A percentile compares a stretch with the other conserved stretches of the same genome.
Evolutionary conservation across 495 filamentous ascomycete genomes (phyloP).

Genomic region (Podospora australis): DNA sequence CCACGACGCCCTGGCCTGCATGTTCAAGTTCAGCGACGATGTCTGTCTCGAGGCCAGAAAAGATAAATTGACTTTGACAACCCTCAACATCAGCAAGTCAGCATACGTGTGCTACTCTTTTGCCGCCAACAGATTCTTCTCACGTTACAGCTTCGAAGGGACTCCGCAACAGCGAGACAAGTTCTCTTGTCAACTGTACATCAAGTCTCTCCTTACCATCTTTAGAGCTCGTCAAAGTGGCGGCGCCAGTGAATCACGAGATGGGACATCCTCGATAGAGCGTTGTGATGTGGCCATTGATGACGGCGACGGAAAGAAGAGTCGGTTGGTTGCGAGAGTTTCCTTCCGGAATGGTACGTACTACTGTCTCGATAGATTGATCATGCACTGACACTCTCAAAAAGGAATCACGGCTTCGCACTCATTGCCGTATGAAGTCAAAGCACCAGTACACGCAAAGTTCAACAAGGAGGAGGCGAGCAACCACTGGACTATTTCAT

Average conservation of each 20-base stretch:
- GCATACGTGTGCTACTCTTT: slow-evolving; percentile 82
- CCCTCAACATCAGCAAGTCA: slow-evolving; percentile 87
- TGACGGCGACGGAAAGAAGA: slow-evolving; percentile 67
- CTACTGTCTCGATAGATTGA: background rate
- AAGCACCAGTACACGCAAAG: slow-evolving; percentile 74
- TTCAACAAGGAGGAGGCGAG: slow-evolving; percentile 65
- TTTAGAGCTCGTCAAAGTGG: slow-evolving; percentile 36
- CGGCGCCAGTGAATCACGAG: slow-evolving; percentile 35
- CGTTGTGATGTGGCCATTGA: slow-evolving; percentile 79
- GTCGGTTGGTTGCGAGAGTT: slow-evolving; percentile 74
- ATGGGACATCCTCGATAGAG: slow-evolving; percentile 75
- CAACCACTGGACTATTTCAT: slow-evolving; percentile 74
- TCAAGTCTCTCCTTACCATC: slow-evolving; percentile 40
- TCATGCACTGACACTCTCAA: slow-evolving; percentile 18
- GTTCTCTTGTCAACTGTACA: slow-evolving; percentile 44
- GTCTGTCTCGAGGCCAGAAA: slow-evolving; percentile 78
- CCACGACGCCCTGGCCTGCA: slow-evolving; percentile 78
- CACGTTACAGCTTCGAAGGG: slow-evolving; percentile 60
- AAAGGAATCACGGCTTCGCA: slow-evolving; percentile 92
- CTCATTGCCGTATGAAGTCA: slow-evolving; percentile 81
- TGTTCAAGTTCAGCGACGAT: slow-evolving; percentile 87
- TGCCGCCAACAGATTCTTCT: slow-evolving; percentile 70
- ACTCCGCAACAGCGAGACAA: slow-evolving; percentile 38
- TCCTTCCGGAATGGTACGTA: slow-evolving; percentile 73
- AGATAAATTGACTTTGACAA: slow-evolving; percentile 68